Conservation (phyloP, 1,284 basidiomycete species). For the Macrocybe sp. region DNA sequence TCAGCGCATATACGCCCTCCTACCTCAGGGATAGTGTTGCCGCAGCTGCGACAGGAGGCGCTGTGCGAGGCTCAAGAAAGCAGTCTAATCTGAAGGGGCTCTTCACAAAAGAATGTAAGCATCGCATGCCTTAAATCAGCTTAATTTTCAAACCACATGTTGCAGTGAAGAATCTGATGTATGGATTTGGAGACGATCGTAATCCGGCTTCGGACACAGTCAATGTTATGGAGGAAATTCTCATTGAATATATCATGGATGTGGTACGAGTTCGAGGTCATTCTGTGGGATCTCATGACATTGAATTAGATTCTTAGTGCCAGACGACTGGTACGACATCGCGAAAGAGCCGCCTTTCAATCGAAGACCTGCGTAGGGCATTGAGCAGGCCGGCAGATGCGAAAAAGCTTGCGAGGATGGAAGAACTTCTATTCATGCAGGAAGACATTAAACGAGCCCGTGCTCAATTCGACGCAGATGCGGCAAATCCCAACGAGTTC, state of each 20-base stretch:
- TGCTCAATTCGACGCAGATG: conserved; percentile 69
- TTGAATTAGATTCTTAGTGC: conserved; percentile 41
- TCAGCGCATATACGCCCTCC: conserved; percentile 50
- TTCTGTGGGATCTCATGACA: neutral
- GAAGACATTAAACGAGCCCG: conserved; percentile 89
- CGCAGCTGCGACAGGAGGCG: conserved; percentile 32
- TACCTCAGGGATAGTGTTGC: conserved; percentile 50
- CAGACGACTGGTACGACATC: conserved; percentile 64
- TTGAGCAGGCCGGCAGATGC: conserved; percentile 75
- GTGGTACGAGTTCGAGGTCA: conserved; percentile 51
- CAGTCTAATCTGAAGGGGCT: conserved; percentile 64
- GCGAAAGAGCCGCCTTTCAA: conserved; percentile 66
- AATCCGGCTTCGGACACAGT: conserved; percentile 85
- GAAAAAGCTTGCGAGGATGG: conserved; percentile 85
- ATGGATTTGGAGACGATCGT: conserved; percentile 91
- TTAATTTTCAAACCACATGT: conserved; percentile 1
- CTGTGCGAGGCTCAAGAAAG: conserved; percentile 46
- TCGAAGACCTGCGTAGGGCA: conserved; percentile 76
- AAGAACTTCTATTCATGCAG: conserved; percentile 87
- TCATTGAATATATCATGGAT: conserved; percentile 88
- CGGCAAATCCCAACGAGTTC: conserved; percentile 46
- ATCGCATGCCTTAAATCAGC: neutral
- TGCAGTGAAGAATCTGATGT: conserved; percentile 85
- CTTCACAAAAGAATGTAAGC: conserved; percentile 76
- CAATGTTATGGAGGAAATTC: conserved; percentile 90